Percentiles rank a stretch among this genome's conserved stretches.
Conservation (phyloP, 2,329 filamentous ascomycete genomes). For the Fusarium coffeatum region DNA sequence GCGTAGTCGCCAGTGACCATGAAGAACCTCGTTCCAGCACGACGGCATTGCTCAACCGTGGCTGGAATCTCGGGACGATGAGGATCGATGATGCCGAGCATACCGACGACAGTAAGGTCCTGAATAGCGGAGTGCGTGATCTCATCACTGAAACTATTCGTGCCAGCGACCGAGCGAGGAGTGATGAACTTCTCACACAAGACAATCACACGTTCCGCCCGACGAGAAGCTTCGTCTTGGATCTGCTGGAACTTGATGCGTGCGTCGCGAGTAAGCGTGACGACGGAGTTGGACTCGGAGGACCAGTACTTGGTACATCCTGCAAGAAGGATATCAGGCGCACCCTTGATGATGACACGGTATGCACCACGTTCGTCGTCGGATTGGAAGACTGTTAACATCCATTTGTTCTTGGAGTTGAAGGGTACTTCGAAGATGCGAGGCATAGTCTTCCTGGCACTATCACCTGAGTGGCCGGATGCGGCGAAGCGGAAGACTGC, state of each 20-base stretch:
- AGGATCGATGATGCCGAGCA: slow-evolving; percentile 63
- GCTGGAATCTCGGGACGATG: slow-evolving; percentile 57
- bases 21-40: slow-evolving; percentile 58
- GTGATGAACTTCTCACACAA: slow-evolving; percentile 54
- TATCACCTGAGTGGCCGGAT: slow-evolving; percentile 33
- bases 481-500: slow-evolving; percentile 57
- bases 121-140: slow-evolving; percentile 54
- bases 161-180: slow-evolving; percentile 46
- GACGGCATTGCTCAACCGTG: slow-evolving; percentile 57
- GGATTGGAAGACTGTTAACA: slow-evolving; percentile 55
- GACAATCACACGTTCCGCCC: slow-evolving; percentile 58
- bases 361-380: slow-evolving; percentile 47
- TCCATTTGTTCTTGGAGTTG: slow-evolving; percentile 64
- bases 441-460: slow-evolving; percentile 30
- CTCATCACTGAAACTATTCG: slow-evolving; percentile 64
- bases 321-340: slow-evolving; percentile 62
- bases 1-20: slow-evolving; percentile 63
- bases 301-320: slow-evolving; percentile 54
- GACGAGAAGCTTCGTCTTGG: slow-evolving; percentile 55
- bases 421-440: slow-evolving; percentile 58
- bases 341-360: slow-evolving; percentile 64
- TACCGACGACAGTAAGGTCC: slow-evolving; percentile 61
- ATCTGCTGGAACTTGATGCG: slow-evolving; percentile 50
- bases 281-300: slow-evolving; percentile 45
- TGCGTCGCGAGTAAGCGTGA: slow-evolving; percentile 51